Evolutionary conservation across 2,329 filamentous ascomycete species (phyloP).

Genomic region (Epicoccum sorghinum): DNA sequence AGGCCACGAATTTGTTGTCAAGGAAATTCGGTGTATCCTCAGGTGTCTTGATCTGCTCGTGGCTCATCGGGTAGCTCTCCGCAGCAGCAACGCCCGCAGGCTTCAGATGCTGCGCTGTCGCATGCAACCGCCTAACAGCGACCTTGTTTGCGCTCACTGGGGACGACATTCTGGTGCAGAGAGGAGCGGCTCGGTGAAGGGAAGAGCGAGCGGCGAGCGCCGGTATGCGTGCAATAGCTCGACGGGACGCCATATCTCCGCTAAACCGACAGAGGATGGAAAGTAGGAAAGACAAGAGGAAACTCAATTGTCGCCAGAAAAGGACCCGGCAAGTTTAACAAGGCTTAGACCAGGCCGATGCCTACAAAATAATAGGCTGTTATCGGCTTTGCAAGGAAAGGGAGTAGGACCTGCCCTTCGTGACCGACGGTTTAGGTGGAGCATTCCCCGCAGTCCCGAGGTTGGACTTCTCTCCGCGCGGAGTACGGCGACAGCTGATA

Average conservation of each 20-base stretch:
- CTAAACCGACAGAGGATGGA: conserved; percentile 19
- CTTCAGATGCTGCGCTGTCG: conserved; percentile 59
- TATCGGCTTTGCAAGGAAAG: conserved; percentile 23
- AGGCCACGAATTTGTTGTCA: conserved; percentile 77
- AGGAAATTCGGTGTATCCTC: conserved; percentile 80
- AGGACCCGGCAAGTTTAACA: conserved; percentile 11
- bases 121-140: conserved; percentile 58
- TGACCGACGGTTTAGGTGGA: conserved; percentile 20
- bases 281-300: conserved; percentile 4
- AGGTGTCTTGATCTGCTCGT: conserved; percentile 72
- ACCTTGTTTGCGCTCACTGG: conserved; percentile 46
- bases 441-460: conserved; percentile 20
- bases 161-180: conserved; percentile 49
- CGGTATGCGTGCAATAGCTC: conserved; percentile 52
- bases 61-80: conserved; percentile 70
- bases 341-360: conserved; percentile 1
- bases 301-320: conserved; percentile 6
- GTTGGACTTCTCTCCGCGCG: conserved; percentile 2
- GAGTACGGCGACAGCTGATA: conserved; percentile 9
- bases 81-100: conserved; percentile 57
- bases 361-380: conserved; percentile 15
- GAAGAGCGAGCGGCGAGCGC: conserved; percentile 48
- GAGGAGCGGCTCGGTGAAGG: conserved; percentile 42
- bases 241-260: conserved; percentile 53
- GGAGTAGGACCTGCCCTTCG: conserved; percentile 20